These are phyloP conservation scores for Guyanaporus albipodus DNA, from an alignment of 768 basidiomycete genomes.

Conservation along the genomic window DNA sequence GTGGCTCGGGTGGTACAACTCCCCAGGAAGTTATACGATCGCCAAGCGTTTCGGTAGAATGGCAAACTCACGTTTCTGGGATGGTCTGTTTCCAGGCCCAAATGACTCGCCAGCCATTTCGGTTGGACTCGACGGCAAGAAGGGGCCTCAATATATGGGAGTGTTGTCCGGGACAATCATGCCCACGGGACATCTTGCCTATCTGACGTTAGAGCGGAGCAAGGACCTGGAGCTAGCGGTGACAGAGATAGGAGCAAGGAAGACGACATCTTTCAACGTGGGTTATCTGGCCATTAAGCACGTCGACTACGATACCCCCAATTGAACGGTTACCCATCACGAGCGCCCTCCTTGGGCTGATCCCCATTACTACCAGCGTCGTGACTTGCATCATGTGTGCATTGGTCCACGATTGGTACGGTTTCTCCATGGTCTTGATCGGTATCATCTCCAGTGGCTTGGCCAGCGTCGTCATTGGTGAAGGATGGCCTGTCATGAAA, in stretches of 20 bases:
- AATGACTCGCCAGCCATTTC: constrained; percentile 24
- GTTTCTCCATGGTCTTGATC: constrained; percentile 29
- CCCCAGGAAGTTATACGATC: constrained; percentile 32
- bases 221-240: not conserved
- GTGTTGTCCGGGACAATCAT: constrained; percentile 28
- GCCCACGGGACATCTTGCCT: constrained; percentile 24
- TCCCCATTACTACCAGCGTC: constrained; percentile 27
- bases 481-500: constrained; percentile 16
- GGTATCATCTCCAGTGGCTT: constrained; percentile 33
- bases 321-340: not conserved
- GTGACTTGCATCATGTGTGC: constrained; percentile 23
- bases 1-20: constrained; percentile 36
- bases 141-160: constrained; percentile 27
- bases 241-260: not conserved
- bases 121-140: constrained; percentile 29
- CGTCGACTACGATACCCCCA: constrained; percentile 1
- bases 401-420: constrained; percentile 26
- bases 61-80: constrained; percentile 31
- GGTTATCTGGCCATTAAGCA: constrained; percentile 19
- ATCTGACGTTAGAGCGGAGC: constrained; percentile 21
- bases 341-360: constrained; percentile 14
- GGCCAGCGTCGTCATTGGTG: constrained; percentile 24
- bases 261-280: constrained; percentile 10
- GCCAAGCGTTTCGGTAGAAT: constrained; percentile 32
- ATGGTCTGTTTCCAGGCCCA: constrained; percentile 30